Conservation (phyloP, 257 asterid species). For the Striga asiatica region DNA sequence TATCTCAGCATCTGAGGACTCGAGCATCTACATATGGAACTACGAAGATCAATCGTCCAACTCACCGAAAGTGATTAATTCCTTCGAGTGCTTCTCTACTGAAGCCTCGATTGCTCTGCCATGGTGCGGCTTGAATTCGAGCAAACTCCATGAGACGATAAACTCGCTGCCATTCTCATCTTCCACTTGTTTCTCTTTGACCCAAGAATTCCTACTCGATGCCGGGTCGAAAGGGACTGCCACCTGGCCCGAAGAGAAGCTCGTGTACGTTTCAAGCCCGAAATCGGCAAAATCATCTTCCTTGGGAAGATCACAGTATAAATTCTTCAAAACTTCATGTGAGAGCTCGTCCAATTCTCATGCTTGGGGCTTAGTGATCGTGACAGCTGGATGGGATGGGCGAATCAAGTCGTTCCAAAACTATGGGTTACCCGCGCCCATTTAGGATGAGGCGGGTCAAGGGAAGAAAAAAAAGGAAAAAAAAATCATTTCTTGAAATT, state of each 20-base stretch:
- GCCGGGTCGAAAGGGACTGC: slow-evolving; percentile 62
- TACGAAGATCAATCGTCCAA: slow-evolving; percentile 16
- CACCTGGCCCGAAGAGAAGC: slow-evolving; percentile 99
- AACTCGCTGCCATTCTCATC: slow-evolving; percentile 40
- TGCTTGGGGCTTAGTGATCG: slow-evolving; percentile 82
- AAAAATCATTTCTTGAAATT: no score
- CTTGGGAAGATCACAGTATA: slow-evolving; percentile 59
- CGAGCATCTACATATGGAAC: slow-evolving; percentile 69
- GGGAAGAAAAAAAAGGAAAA: background rate
- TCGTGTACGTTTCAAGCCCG: slow-evolving; percentile 44
- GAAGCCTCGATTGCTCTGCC: slow-evolving; percentile 77
- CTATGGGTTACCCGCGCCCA: slow-evolving; percentile 71
- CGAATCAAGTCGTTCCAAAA: slow-evolving; percentile 77
- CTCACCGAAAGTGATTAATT: slow-evolving; percentile 29
- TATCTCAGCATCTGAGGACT: slow-evolving; percentile 71
- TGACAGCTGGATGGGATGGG: slow-evolving; percentile 87
- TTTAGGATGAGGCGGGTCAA: slow-evolving; percentile 24
- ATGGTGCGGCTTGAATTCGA: slow-evolving; percentile 58
- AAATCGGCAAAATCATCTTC: slow-evolving; percentile 18
- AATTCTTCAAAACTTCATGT: slow-evolving; percentile 53
- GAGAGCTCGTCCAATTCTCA: slow-evolving; percentile 55
- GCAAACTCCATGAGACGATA: slow-evolving; percentile 15
- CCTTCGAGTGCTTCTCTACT: slow-evolving; percentile 57
- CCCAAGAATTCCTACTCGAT: slow-evolving; percentile 48
- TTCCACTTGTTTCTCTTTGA: slow-evolving; percentile 40